Evolutionary conservation across 2,329 filamentous ascomycete species (phyloP), one percentile per base, ranked within the genome.

Genomic region (Colletotrichum liaoningense): DNA sequence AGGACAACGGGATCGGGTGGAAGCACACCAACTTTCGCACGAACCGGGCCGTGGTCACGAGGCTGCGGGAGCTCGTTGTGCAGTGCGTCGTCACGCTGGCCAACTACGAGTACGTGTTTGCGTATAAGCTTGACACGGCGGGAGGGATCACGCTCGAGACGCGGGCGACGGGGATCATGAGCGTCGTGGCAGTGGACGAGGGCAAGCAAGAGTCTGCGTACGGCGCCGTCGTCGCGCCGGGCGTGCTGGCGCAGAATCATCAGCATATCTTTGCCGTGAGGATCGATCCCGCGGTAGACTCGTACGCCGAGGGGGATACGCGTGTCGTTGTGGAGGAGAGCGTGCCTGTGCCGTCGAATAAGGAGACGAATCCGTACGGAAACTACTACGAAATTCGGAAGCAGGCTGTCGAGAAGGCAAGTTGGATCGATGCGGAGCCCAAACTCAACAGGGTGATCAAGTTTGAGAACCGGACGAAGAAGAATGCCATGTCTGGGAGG

Each of bases 11-110:
- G 2, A 92, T 94, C 60, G 86, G 88, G 26, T 93, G 91, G 91
- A 94, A 94, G 79, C 92, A 94, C 82, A 88, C 91, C 26, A 93
- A 94, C 81, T 92, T 87, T 81, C 86, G 92, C n/a, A 93, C 91
- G 0, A 85, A 86, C 11, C 85, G 89, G 11, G 90, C 90, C 0
- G 88, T 90, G 0, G 89, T 93, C 0, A 88, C 88, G 0, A 86
- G 92, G 5, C 84, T 86, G 69, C 86, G 92, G 3, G 88, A 92
- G 76, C 83, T 94, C 1, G 90, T 94, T 0, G 81, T 94, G 3
- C 92, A 94, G 77, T 92, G 89, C 78, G 91, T 93, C 79, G 89
- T 92, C 76, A 94, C 92, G 0, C 86, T 93, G 1, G 89, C 88
- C 42, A 94, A 94, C 82, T 94, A 94, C 82, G 92, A 94, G 78